Conservation (phyloP, 345 rosid genomes). For the Hevea brasiliensis region DNA sequence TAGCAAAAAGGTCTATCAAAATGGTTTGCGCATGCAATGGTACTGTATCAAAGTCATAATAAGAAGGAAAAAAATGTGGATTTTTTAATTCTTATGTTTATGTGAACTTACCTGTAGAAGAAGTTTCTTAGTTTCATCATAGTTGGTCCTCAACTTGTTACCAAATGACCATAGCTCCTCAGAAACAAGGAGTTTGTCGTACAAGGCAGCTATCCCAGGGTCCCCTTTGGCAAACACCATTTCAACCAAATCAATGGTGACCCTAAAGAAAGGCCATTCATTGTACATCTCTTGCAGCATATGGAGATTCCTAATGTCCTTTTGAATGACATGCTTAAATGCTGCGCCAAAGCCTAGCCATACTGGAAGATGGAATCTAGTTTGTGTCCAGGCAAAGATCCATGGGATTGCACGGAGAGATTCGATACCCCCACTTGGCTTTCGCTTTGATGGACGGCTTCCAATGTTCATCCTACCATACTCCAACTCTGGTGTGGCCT, state of each 20-base stretch:
- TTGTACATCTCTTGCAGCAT: conserved; percentile 92
- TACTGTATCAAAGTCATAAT: too few relatives aligned
- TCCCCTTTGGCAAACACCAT: conserved; percentile 99
- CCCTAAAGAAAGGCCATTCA: conserved; percentile 93
- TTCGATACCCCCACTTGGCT: conserved; percentile 95
- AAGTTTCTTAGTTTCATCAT: conserved; percentile 76
- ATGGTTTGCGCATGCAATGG: background rate
- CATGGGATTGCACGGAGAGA: conserved; percentile 98
- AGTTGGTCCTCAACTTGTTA: conserved; percentile 59
- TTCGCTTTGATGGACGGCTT: conserved; percentile 93
- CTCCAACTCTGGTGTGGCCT: conserved; percentile 99
- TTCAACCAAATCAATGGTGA: conserved; percentile 91
- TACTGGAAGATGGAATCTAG: conserved; percentile 95
- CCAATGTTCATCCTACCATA: conserved; percentile 99
- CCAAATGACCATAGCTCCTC: conserved; percentile 80
- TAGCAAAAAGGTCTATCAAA: too few relatives aligned
- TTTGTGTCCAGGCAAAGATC: conserved; percentile 99
- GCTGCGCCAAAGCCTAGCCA: conserved; percentile 99
- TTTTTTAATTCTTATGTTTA: too few relatives aligned
- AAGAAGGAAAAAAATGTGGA: too few relatives aligned
- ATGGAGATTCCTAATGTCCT: conserved; percentile 70
- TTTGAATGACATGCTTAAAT: conserved; percentile 63
- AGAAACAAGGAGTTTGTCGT: conserved; percentile 87
- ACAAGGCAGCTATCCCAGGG: conserved; percentile 85
- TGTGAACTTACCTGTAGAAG: conserved; percentile 72